A percentile compares a stretch with the other conserved stretches of the same genome.
These are phyloP conservation scores for Fusarium staphyleae DNA, from an alignment of 2,329 filamentous ascomycete species.

Conservation along the genomic window DNA sequence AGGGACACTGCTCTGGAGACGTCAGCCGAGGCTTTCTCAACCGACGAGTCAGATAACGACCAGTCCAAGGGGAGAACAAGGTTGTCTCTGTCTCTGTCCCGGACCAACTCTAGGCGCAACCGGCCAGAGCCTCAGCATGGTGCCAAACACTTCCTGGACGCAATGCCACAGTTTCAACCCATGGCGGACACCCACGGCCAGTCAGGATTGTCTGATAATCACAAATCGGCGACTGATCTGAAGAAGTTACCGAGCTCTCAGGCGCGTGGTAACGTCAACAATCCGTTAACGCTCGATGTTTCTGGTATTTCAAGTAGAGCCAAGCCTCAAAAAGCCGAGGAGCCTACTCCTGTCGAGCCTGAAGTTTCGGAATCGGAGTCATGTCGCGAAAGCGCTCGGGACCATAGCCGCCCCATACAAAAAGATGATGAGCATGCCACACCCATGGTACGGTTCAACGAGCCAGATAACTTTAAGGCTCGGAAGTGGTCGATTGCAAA, in stretches of 20 bases:
- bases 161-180: constrained; percentile 59
- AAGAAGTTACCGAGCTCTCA: constrained; percentile 45
- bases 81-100: constrained; percentile 47
- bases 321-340: constrained; percentile 42
- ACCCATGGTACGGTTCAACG: constrained; percentile 38
- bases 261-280: constrained; percentile 56
- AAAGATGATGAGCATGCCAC: constrained; percentile 47
- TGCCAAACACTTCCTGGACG: constrained; percentile 57
- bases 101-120: constrained; percentile 44
- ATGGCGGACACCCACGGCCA: constrained; percentile 40
- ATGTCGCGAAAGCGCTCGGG: constrained; percentile 39
- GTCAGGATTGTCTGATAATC: constrained; percentile 17
- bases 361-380: constrained; percentile 52
- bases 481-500: constrained; percentile 62
- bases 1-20: constrained; percentile 52
- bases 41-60: constrained; percentile 59
- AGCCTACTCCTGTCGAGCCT: constrained; percentile 37
- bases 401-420: constrained; percentile 45
- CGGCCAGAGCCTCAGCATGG: constrained; percentile 44
- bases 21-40: constrained; percentile 50
- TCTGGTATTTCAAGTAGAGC: constrained; percentile 50
- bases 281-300: constrained; percentile 58
- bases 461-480: constrained; percentile 37
- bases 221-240: constrained; percentile 24
- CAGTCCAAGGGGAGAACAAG: constrained; percentile 49